Conservation (phyloP, 2,329 filamentous ascomycete genomes). For the Phaeoacremonium minimum region DNA sequence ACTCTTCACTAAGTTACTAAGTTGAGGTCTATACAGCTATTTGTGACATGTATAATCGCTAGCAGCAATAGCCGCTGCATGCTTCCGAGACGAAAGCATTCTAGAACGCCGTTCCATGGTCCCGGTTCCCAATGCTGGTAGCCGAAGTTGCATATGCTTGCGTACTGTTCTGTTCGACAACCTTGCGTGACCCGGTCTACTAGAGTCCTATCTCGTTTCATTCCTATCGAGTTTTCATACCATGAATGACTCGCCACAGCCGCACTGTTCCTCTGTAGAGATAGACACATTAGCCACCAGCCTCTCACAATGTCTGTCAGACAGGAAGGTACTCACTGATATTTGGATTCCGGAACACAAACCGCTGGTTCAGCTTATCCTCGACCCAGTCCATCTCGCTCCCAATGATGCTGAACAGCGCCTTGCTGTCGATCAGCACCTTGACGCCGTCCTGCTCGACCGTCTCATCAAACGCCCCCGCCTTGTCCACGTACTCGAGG, state of each 20-base stretch:
- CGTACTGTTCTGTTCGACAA: too few relatives aligned
- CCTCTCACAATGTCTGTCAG: not conserved
- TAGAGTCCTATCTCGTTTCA: too few relatives aligned
- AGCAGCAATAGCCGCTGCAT: too few relatives aligned
- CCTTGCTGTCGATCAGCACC: conserved; percentile 95
- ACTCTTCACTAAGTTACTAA: too few relatives aligned
- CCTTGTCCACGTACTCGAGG: conserved; percentile 90
- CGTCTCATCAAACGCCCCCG: conserved; percentile 81
- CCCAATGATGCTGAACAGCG: conserved; percentile 94
- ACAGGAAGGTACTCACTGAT: conserved; percentile 70
- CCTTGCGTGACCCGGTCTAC: too few relatives aligned
- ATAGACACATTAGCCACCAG: conserved; percentile 1
- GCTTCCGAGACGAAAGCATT: too few relatives aligned
- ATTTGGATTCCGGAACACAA: conserved; percentile 95
- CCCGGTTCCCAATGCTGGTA: too few relatives aligned
- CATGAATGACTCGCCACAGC: conserved; percentile 96
- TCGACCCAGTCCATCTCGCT: conserved; percentile 99
- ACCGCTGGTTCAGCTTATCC: conserved; percentile 87
- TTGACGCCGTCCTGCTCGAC: conserved; percentile 96
- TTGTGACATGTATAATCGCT: too few relatives aligned
- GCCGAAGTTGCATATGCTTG: too few relatives aligned
- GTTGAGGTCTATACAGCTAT: too few relatives aligned
- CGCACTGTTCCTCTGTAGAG: conserved; percentile 83
- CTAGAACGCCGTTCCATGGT: too few relatives aligned
- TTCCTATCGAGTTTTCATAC: conserved; percentile 39